Evolutionary conservation across 139 green algal species (phyloP), one percentile per base, ranked within the genome.

Genomic region (Chlamydomonas sp.): DNA sequence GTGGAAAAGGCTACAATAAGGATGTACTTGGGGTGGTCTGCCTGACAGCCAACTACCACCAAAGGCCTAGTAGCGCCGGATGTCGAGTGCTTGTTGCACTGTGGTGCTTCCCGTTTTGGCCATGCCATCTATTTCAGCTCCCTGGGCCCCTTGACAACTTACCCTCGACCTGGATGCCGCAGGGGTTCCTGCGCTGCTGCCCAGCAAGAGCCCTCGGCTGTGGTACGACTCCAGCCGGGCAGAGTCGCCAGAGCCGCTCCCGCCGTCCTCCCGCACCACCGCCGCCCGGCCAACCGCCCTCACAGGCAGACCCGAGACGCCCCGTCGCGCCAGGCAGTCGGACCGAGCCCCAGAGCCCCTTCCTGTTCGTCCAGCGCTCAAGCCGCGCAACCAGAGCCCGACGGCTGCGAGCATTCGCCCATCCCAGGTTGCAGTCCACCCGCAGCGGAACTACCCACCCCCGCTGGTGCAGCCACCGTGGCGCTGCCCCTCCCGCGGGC

Each of bases 171-270:
- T 71, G 66, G 12, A 8, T 7, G 20, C 16, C 57, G 71, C 59
- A 86, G 82, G 63, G 5, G 68, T 79, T n/a, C 82, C 82, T 9
- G 31, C 71, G 1, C 71, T 79, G 9, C 61, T 86, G 8, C 82
- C 82, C 61, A 80, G 82, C 71, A 86, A 72, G 61, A 86, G 82
- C 71, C 82, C 82, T 18, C 71, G 60, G 7, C 12, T 77, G 71
- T 5, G 68, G 14, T 20, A 74, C 68, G 68, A 15, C 68, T 64
- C n/a, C 80, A 66, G 59, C 69, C 67, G 5, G n/a, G 59, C 67
- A 16, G 80, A 5, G 68, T 58, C 68, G 5, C 31, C 67, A 17
- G 18, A 15, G 58, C 57, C 58, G 60, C 67, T n/a, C 17, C 68
- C 59, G 66, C 31, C 61, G 57, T 57, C 57, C 8, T 57, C 12